A percentile compares a stretch with the other conserved stretches of the same genome.
Conservation (phyloP, 2,329 filamentous ascomycete genomes). For the Beauveria sp. region DNA sequence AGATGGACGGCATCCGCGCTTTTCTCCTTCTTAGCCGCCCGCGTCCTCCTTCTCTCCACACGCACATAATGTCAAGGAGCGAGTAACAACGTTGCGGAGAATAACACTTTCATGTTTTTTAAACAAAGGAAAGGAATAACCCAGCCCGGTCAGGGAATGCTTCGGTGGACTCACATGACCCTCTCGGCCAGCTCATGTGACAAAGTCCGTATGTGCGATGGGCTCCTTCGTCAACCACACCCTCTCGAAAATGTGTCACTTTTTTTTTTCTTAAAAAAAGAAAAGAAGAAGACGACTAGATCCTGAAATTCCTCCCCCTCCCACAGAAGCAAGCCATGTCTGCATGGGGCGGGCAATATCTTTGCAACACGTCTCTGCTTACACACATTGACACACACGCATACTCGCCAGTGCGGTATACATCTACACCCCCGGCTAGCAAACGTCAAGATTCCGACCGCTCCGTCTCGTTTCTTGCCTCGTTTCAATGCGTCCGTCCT, state of each 20-base stretch:
- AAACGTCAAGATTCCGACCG: neutral
- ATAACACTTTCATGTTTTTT: too few species aligned
- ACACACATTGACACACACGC: neutral
- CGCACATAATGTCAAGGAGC: too few species aligned
- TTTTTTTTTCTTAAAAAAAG: neutral
- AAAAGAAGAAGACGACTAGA: neutral
- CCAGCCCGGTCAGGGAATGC: neutral
- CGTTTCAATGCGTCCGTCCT: neutral
- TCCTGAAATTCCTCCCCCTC: neutral
- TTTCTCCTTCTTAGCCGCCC: too few species aligned
- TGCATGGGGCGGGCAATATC: neutral
- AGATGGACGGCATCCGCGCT: too few species aligned
- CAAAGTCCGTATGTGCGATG: neutral
- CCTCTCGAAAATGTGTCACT: neutral
- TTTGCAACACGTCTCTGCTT: neutral
- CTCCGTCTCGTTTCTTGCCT: neutral
- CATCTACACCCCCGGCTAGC: neutral
- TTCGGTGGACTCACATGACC: neutral
- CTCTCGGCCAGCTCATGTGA: neutral
- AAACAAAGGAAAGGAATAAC: neutral
- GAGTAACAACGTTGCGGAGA: too few species aligned
- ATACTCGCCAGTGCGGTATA: neutral
- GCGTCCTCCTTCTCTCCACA: too few species aligned
- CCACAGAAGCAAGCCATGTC: neutral
- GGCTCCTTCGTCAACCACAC: neutral